Evolutionary conservation across 2,329 filamentous ascomycete species (phyloP).

Genomic region (Exophiala calicioides): DNA sequence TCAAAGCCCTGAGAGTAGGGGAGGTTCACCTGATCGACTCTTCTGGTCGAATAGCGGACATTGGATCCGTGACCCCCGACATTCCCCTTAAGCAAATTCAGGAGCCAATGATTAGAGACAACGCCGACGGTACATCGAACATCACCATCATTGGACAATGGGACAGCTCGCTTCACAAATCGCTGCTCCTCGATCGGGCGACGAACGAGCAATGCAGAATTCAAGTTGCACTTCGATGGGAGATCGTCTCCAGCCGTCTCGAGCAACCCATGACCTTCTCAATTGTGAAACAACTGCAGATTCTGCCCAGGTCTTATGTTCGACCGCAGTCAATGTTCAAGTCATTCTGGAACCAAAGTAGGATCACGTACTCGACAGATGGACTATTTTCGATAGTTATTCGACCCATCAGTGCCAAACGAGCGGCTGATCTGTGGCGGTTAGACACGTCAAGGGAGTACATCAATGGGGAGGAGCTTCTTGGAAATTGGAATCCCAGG

Average conservation of each 20-base stretch:
- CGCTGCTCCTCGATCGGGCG: slow-evolving; percentile 86
- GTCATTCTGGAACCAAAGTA: slow-evolving; percentile 78
- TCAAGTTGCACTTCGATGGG: slow-evolving; percentile 83
- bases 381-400: slow-evolving; percentile 84
- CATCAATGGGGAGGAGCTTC: slow-evolving; percentile 88
- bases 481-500: slow-evolving; percentile 82
- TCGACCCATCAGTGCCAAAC: slow-evolving; percentile 84
- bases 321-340: slow-evolving; percentile 85
- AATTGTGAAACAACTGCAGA: slow-evolving; percentile 77
- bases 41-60: slow-evolving; percentile 79
- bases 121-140: slow-evolving; percentile 85
- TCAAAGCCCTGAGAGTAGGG: slow-evolving; percentile 74
- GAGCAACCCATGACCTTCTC: slow-evolving; percentile 87
- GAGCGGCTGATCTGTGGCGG: slow-evolving; percentile 90
- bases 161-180: slow-evolving; percentile 92
- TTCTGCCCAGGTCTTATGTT: slow-evolving; percentile 79
- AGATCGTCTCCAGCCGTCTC: slow-evolving; percentile 78
- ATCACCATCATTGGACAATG: slow-evolving; percentile 88
- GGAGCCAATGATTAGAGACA: slow-evolving; percentile 76
- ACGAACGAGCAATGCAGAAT: slow-evolving; percentile 92
- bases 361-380: slow-evolving; percentile 83
- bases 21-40: slow-evolving; percentile 81
- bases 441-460: slow-evolving; percentile 95
- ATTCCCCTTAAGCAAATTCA: slow-evolving; percentile 75
- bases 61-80: slow-evolving; percentile 70